Percentiles rank a stretch among this genome's conserved stretches.
phyloP scores from a whole-genome alignment of 2,329 filamentous ascomycete species.

The Beauveria pseudobassiana region DNA sequence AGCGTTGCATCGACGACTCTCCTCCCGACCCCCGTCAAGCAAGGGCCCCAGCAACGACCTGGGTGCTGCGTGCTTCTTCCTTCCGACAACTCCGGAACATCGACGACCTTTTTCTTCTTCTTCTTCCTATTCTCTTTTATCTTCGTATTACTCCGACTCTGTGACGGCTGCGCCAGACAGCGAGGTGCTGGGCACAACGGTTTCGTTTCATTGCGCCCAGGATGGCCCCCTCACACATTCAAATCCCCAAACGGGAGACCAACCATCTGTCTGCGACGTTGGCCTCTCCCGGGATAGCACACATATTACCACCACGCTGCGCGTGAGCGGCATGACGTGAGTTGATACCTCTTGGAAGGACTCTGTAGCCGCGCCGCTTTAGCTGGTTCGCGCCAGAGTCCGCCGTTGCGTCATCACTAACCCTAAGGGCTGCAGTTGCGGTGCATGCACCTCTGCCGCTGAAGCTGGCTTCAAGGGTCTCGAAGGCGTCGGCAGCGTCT shows the following conservation, averaged over 20 bases:
- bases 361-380: neutral
- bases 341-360: constrained; percentile 21
- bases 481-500: constrained; percentile 75
- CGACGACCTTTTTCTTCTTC: neutral
- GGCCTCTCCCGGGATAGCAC: constrained; percentile 26
- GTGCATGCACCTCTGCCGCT: constrained; percentile 91
- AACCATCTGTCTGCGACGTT: constrained; percentile 17
- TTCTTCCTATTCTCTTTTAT: neutral
- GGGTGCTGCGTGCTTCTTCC: neutral
- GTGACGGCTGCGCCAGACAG: constrained; percentile 4
- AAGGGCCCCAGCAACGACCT: neutral
- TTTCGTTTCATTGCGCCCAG: neutral
- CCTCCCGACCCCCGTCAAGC: neutral
- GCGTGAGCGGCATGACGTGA: constrained; percentile 80
- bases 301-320: constrained; percentile 84
- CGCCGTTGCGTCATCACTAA: constrained; percentile 19
- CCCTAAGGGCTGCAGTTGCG: constrained; percentile 58
- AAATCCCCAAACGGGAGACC: constrained; percentile 36
- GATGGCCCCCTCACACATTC: constrained; percentile 47
- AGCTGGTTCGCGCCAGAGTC: neutral
- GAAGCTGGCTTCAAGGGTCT: constrained; percentile 83
- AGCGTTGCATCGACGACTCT: neutral
- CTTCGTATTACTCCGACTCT: neutral
- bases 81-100: neutral
- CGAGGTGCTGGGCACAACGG: constrained; percentile 2